Base-by-base conservation (phyloP, 495 filamentous ascomycete species). In the Clohesyomyces aquaticus region DNA sequence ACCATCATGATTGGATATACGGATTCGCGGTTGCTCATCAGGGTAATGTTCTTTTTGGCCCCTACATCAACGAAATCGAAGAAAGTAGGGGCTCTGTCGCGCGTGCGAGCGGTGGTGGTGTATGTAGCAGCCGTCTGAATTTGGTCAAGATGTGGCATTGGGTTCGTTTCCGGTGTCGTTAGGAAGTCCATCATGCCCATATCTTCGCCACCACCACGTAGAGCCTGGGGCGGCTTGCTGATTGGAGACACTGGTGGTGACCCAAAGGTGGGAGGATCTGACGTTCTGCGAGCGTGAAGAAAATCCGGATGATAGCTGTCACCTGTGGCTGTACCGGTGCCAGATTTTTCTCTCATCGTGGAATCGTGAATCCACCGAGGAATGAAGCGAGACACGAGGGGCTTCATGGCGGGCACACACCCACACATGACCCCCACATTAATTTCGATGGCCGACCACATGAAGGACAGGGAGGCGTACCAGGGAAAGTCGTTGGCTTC, bases 391-490 rank as follows among this genome's bases (percentile, higher is more conserved):
- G 89, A 83, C 57, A 91, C 85, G 18, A 97, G 79, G 14, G 93
- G 93, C 70, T 96, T 97, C 64, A 96, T 77, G 19, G 88, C 93
- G 14, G 92, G 93, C 26, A 96, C 87, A 68, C 91, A 96, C 49
- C 86, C 92, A 61, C 90, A 94, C 43, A 93, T 88, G 57, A 96
- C 89, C 8, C 91, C 91, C 8, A 91, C 80, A 68, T 96, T 92
- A 73, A 96, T 91, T 74, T 96, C 92, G 61, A 97, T 83, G 9
- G 87, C 89, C 18, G 89, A 93, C 92, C 91, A 97, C 88, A 96
- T 91, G 72, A 95, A 89, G 0, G 91, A 88, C 1, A 91, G 73
- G 3, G 91, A 89, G 2, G 87, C 91, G 74, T 91, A 90, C 87
- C 85, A 88, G 50, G 81, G 82, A 69, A 85, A 83, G 64, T 88